Conservation (phyloP, 345 rosid genomes). For the Brassica cretica region DNA sequence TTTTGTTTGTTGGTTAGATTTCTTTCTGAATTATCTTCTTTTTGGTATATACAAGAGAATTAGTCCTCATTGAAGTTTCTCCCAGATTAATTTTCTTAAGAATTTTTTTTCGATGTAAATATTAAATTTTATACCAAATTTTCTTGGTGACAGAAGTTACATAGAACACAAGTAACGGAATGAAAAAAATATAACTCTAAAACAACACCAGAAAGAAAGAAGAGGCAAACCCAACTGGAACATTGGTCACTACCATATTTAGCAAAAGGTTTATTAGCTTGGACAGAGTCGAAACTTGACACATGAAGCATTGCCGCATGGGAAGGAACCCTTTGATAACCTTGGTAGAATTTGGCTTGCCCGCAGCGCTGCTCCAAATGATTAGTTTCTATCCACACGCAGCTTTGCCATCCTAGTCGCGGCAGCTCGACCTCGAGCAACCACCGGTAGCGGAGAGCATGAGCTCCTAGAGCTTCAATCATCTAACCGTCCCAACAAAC, state of each 20-base stretch:
- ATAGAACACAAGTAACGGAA: too few relatives aligned
- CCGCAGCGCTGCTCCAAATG: background rate
- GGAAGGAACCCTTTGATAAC: background rate
- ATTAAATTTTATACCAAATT: too few relatives aligned
- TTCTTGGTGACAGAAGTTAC: too few relatives aligned
- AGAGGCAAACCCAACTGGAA: too few relatives aligned
- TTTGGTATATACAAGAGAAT: background rate
- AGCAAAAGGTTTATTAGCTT: too few relatives aligned
- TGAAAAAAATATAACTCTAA: too few relatives aligned
- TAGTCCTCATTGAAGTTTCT: background rate
- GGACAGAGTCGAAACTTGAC: background rate
- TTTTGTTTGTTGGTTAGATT: background rate
- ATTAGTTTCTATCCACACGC: background rate
- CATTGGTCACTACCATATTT: too few relatives aligned
- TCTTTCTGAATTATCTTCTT: background rate
- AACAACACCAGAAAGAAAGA: too few relatives aligned
- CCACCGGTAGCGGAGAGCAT: background rate
- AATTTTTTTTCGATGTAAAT: too few relatives aligned
- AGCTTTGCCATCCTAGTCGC: background rate
- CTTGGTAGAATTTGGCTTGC: background rate
- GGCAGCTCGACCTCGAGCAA: background rate
- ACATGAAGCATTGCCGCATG: background rate
- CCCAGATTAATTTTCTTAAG: background rate
- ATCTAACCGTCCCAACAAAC: background rate
- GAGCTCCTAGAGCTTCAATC: background rate